Evolutionary conservation across 352 stramenopile genomes (phyloP).

Genomic region (Phytophthora megakarya): DNA sequence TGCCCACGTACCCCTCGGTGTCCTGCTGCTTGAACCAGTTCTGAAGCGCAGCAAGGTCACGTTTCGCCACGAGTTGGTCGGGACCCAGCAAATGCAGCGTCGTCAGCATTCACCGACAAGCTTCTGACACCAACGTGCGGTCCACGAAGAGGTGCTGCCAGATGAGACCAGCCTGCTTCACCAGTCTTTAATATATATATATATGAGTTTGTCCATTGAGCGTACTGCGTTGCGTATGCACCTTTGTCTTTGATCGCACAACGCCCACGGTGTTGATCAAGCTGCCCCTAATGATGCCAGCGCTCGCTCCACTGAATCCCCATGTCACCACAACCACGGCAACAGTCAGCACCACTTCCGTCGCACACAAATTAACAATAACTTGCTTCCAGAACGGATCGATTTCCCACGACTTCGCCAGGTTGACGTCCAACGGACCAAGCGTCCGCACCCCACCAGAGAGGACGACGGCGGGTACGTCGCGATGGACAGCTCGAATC

Average conservation of each 20-base stretch:
- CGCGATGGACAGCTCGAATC: conserved; percentile 84
- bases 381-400: conserved; percentile 88
- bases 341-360: not conserved
- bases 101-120: conserved; percentile 91
- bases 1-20: conserved; percentile 70
- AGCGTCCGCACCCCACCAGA: conserved; percentile 90
- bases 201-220: conserved; percentile 81
- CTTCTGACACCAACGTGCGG: conserved; percentile 89
- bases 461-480: conserved; percentile 86
- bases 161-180: conserved; percentile 86
- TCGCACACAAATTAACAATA: no score
- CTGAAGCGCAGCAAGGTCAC: conserved; percentile 87
- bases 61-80: conserved; percentile 54
- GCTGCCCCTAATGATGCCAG: conserved; percentile 80
- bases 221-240: conserved; percentile 88
- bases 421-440: conserved; percentile 76
- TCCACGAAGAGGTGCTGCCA: conserved; percentile 94
- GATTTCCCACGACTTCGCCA: conserved; percentile 53
- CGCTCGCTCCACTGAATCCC: conserved; percentile 72
- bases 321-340: conserved; percentile 70
- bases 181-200: no score
- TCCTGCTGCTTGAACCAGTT: conserved; percentile 83
- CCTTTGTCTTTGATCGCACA: conserved; percentile 82
- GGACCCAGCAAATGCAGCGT: conserved; percentile 86
- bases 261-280: conserved; percentile 91